Percentiles rank a stretch among this genome's conserved stretches.
These are phyloP conservation scores for Trichoderma sp. DNA, from an alignment of 2,329 filamentous ascomycete species.

Conservation along the genomic window DNA sequence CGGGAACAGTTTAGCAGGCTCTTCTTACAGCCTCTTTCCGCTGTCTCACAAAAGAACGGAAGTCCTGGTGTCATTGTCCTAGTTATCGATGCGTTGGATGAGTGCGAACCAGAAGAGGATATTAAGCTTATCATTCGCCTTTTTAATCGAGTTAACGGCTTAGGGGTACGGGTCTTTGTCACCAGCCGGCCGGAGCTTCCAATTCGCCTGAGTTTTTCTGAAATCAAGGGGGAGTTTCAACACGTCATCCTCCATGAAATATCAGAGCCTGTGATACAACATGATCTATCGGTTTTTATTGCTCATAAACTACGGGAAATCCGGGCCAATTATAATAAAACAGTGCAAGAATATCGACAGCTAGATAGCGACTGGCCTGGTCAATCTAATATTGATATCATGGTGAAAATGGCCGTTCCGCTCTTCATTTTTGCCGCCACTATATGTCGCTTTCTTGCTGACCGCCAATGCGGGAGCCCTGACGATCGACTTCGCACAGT, in stretches of 20 bases:
- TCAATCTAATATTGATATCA: neutral
- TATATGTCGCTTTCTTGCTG: conserved; percentile 30
- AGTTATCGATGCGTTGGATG: neutral
- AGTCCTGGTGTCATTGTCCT: neutral
- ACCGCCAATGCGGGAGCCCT: conserved; percentile 21
- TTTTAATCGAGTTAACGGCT: neutral
- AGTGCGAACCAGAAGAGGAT: neutral
- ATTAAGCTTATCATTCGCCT: neutral
- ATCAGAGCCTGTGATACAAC: neutral
- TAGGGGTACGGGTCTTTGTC: conserved; percentile 35
- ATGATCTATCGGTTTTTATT: neutral
- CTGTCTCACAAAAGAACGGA: neutral
- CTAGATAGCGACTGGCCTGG: conserved; percentile 19
- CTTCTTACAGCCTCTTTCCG: neutral
- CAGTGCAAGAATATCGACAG: neutral
- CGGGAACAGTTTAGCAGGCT: neutral
- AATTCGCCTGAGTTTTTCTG: conserved; percentile 35
- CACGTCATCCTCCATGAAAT: neutral
- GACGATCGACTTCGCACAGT: conserved; percentile 25
- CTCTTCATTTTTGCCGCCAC: conserved; percentile 39
- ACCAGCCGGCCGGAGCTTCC: conserved; percentile 42
- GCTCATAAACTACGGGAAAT: neutral
- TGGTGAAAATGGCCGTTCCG: conserved; percentile 31
- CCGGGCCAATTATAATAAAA: neutral
- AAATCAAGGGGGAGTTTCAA: conserved; percentile 22